A percentile compares a stretch with the other conserved stretches of the same genome.
phyloP scores from a whole-genome alignment of 2,329 filamentous ascomycete species.

The Tolypocladium cylindrosporum region DNA sequence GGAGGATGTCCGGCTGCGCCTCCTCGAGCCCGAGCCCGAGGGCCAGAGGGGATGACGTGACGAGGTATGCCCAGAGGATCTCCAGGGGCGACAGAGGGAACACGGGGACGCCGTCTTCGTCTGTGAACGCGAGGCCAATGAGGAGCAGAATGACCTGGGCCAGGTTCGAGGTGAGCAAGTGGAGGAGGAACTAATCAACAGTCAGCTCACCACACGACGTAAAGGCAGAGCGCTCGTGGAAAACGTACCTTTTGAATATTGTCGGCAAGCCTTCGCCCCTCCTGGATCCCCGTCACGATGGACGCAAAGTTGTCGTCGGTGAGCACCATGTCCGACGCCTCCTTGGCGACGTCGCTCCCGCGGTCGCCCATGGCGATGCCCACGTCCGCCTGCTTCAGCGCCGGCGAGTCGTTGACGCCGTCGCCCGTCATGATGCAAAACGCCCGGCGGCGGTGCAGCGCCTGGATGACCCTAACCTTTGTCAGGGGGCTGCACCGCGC shows the following conservation, averaged over 20 bases:
- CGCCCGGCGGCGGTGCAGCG: conserved; percentile 55
- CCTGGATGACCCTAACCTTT: conserved; percentile 67
- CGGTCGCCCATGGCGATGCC: conserved; percentile 66
- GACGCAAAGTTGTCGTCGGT: conserved; percentile 85
- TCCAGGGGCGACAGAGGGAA: conserved; percentile 64
- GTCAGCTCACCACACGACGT: conserved; percentile 6
- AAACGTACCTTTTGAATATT: conserved; percentile 59
- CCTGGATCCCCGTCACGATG: conserved; percentile 62
- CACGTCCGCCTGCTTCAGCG: conserved; percentile 62
- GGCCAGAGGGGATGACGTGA: conserved; percentile 62
- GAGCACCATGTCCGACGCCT: conserved; percentile 80
- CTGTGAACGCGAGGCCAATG: conserved; percentile 60
- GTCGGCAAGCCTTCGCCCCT: conserved; percentile 60
- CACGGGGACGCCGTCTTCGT: conserved; percentile 45
- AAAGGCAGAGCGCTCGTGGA: not conserved
- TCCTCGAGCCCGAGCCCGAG: conserved; percentile 64
- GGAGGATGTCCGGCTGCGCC: conserved; percentile 57
- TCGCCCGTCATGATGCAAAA: conserved; percentile 71
- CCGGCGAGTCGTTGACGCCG: conserved; percentile 66
- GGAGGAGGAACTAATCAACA: conserved; percentile 42
- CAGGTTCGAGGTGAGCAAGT: conserved; percentile 60
- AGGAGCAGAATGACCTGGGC: conserved; percentile 60
- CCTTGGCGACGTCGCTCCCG: conserved; percentile 65
- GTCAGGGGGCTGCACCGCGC: conserved; percentile 61
- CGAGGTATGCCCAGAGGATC: conserved; percentile 68